phyloP scores from a whole-genome alignment of 495 filamentous ascomycete species.

The Penicillium egyptiacum region DNA sequence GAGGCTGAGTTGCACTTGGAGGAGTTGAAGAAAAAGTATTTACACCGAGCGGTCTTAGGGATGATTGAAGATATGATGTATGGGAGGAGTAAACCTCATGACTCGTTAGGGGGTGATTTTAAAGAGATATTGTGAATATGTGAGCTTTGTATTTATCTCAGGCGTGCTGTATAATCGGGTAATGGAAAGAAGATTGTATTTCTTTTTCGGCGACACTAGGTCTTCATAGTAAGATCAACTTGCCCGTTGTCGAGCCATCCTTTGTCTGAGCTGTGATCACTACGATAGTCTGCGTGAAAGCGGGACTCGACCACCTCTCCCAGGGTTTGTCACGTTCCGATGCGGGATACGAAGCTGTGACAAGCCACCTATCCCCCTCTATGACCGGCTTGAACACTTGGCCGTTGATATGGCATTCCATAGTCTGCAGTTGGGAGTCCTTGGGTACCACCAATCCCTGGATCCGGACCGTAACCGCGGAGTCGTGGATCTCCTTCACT shows the following conservation, averaged over 20 bases:
- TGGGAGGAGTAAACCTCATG: slow-evolving; percentile 10
- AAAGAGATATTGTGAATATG: not conserved
- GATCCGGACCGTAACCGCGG: slow-evolving; percentile 20
- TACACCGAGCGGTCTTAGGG: slow-evolving; percentile 31
- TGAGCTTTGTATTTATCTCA: not conserved
- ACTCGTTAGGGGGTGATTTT: not conserved
- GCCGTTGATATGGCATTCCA: slow-evolving; percentile 33
- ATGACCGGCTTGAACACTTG: slow-evolving; percentile 19
- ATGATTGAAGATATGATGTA: slow-evolving; percentile 40
- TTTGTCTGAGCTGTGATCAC: slow-evolving; percentile 22
- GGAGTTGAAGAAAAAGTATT: slow-evolving; percentile 29
- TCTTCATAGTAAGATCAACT: slow-evolving; percentile 28
- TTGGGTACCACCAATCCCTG: slow-evolving; percentile 16
- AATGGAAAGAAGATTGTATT: not conserved
- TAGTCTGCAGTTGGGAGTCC: slow-evolving; percentile 7
- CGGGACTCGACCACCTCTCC: slow-evolving; percentile 34
- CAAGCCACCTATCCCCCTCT: slow-evolving; percentile 20
- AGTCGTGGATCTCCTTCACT: slow-evolving; percentile 22
- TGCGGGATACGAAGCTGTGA: slow-evolving; percentile 23
- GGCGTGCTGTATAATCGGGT: not conserved
- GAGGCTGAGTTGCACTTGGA: slow-evolving; percentile 25
- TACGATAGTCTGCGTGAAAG: slow-evolving; percentile 32
- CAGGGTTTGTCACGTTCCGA: slow-evolving; percentile 32
- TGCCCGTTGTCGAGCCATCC: slow-evolving; percentile 23
- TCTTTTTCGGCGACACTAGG: not conserved